Conservation (phyloP, 1,284 basidiomycete genomes). For the Peniophora sp. region DNA sequence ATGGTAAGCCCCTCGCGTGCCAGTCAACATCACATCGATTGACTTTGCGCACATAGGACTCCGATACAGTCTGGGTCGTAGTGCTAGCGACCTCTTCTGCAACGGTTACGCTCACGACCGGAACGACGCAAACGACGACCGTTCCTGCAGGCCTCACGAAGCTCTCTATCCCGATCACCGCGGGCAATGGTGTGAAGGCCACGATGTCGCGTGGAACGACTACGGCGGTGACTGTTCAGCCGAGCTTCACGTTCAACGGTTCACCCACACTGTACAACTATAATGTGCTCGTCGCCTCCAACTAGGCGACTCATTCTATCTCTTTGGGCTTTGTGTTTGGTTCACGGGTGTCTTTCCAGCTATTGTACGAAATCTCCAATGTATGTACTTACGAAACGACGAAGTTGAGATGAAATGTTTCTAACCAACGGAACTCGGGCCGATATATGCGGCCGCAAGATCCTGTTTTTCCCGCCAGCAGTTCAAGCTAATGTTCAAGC, state of each 20-base stretch:
- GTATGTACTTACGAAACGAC: too few species aligned
- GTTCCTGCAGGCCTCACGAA: slow-evolving; percentile 40
- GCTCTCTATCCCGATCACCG: slow-evolving; percentile 31
- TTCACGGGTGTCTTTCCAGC: too few species aligned
- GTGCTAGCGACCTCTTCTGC: slow-evolving; percentile 40
- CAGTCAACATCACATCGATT: too few species aligned
- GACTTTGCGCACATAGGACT: slow-evolving; percentile 14
- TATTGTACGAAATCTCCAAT: too few species aligned
- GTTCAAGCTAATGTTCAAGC: too few species aligned
- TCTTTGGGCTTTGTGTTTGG: neutral
- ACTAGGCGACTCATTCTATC: neutral
- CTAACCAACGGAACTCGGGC: too few species aligned
- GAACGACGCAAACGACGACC: slow-evolving; percentile 22
- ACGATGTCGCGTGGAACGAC: slow-evolving; percentile 26
- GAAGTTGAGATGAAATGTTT: too few species aligned
- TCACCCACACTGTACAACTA: slow-evolving; percentile 31
- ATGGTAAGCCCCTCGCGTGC: slow-evolving; percentile 20
- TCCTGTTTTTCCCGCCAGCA: too few species aligned
- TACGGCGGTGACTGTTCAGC: slow-evolving; percentile 22
- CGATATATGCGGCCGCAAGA: too few species aligned
- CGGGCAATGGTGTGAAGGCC: slow-evolving; percentile 28
- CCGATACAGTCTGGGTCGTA: slow-evolving; percentile 39
- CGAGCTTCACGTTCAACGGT: slow-evolving; percentile 24
- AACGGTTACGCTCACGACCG: slow-evolving; percentile 33
- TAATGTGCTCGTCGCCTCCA: slow-evolving; percentile 29